Evolutionary conservation across 1,284 basidiomycete species (phyloP).

Genomic region (Ganoderma lucidum): DNA sequence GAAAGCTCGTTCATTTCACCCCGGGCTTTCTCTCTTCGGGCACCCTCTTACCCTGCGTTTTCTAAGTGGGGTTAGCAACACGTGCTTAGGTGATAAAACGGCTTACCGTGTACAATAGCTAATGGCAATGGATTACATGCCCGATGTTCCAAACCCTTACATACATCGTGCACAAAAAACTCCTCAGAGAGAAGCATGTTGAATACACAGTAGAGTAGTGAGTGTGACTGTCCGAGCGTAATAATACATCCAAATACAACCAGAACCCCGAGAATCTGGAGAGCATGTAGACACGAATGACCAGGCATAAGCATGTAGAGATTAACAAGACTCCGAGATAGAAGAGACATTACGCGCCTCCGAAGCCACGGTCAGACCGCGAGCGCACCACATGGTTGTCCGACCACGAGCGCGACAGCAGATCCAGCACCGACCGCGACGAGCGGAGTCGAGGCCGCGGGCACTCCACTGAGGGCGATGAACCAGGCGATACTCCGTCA

Average conservation of each 20-base stretch:
- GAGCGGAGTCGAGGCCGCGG: constrained; percentile 23
- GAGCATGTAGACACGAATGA: not conserved
- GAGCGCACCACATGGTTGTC: constrained; percentile 12
- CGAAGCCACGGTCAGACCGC: not conserved
- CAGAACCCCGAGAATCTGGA: not conserved
- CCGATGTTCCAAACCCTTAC: too few species aligned
- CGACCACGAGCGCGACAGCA: constrained; percentile 26
- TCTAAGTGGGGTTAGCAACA: too few species aligned
- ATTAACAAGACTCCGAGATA: not conserved
- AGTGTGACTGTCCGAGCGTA: not conserved
- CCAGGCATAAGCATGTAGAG: not conserved
- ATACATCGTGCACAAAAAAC: too few species aligned
- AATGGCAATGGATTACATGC: too few species aligned
- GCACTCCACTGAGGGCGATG: constrained; percentile 1
- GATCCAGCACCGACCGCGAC: constrained; percentile 28
- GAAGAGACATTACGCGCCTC: not conserved
- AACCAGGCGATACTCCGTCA: constrained; percentile 7
- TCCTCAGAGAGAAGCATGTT: not conserved
- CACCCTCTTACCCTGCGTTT: too few species aligned
- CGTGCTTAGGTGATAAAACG: too few species aligned
- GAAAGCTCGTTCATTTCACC: too few species aligned
- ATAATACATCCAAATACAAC: not conserved
- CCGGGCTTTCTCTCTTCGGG: too few species aligned
- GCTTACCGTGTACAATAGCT: too few species aligned
- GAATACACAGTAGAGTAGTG: not conserved